These are phyloP conservation scores for Zalaria obscura DNA, from an alignment of 2,329 filamentous ascomycete genomes.

Conservation along the genomic window DNA sequence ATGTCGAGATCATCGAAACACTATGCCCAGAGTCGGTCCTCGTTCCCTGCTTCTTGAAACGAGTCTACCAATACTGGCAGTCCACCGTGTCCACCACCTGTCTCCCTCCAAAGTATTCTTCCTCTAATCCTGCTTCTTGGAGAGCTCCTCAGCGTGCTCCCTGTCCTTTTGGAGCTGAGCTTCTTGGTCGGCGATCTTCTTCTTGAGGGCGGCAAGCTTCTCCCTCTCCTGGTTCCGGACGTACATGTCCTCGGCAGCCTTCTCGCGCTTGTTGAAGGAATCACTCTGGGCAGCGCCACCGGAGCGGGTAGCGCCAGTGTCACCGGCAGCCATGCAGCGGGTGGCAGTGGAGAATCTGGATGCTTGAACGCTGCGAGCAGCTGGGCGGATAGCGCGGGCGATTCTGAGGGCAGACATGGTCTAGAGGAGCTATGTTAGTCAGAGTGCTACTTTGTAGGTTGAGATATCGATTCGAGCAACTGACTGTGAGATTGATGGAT, in stretches of 20 bases:
- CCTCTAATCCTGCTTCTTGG: constrained; percentile 7
- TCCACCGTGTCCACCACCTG: no score
- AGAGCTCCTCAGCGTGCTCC: constrained; percentile 12
- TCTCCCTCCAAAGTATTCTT: no score
- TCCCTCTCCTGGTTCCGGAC: constrained; percentile 79
- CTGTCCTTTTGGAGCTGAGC: constrained; percentile 15
- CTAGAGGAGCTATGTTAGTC: background rate
- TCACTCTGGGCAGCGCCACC: constrained; percentile 47
- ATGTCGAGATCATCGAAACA: no score
- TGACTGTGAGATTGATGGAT: no score
- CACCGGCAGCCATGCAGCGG: constrained; percentile 27
- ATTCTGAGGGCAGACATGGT: constrained; percentile 11
- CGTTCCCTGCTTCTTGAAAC: no score
- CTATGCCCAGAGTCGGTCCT: no score
- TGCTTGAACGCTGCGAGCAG: constrained; percentile 16
- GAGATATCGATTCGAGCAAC: no score
- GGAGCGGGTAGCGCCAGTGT: constrained; percentile 26
- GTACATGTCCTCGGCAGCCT: constrained; percentile 70
- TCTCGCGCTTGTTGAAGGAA: constrained; percentile 83
- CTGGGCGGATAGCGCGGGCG: constrained; percentile 24
- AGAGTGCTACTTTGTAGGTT: no score
- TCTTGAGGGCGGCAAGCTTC: constrained; percentile 41
- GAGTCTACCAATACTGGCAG: no score
- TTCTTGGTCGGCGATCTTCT: constrained; percentile 19
- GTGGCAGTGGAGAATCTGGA: constrained; percentile 28